Conservation (phyloP, 768 basidiomycete species). For the Boletus barrowsii region DNA sequence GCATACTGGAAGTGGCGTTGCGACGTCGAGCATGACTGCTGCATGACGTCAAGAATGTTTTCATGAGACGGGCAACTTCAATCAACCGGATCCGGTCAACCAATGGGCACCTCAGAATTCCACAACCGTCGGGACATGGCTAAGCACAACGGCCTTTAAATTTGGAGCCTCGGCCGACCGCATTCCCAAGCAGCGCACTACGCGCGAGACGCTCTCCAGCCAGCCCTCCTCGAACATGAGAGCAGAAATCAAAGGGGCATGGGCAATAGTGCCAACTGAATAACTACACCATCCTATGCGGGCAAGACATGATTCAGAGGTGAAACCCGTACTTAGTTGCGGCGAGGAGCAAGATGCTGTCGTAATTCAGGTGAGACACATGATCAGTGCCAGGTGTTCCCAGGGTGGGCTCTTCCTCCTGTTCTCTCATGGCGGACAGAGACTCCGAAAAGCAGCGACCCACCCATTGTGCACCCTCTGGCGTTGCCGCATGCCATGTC, state of each 20-base stretch:
- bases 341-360: not conserved
- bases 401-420: not conserved
- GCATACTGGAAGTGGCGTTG: not conserved
- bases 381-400: not conserved
- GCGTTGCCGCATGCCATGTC: not conserved
- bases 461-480: too few species aligned
- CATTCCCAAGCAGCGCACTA: not conserved
- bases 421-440: too few species aligned
- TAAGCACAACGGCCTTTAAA: not conserved
- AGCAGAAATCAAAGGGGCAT: not conserved
- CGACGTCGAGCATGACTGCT: not conserved
- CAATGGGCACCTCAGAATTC: too few species aligned
- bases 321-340: too few species aligned
- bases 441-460: too few species aligned
- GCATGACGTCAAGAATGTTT: constrained; percentile 3
- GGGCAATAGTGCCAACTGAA: too few species aligned
- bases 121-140: not conserved
- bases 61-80: not conserved
- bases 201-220: not conserved
- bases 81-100: not conserved
- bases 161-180: too few species aligned
- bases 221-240: not conserved
- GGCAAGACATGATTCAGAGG: too few species aligned
- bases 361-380: constrained; percentile 4
- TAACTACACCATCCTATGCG: too few species aligned